Base-by-base conservation (phyloP, 106 monocot species). In the Narthecium ossifragum region DNA sequence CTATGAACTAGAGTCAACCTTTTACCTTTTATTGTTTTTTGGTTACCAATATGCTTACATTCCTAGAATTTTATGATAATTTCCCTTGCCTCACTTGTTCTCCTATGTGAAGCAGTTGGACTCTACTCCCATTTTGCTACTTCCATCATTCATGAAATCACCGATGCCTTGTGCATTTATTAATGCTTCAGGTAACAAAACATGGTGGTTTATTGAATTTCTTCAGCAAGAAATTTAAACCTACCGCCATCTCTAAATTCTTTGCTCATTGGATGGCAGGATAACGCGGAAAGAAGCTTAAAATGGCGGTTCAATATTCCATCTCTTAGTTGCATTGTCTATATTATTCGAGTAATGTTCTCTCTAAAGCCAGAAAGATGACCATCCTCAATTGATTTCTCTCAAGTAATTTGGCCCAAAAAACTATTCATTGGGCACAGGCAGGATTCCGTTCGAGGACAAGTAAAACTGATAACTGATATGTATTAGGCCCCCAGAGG, bases 41-140 rank as follows among this genome's bases (percentile, higher is more conserved):
- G 41, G 79, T 90, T 59, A 90, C 90, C 90, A 70, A 34, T 15
- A 25, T 18, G 4, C 18, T 11, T 18, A 4, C 43, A 43, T 43
- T 7, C 14, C 43, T 43, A 17, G 14, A 37, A 37, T 18, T 43
- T 43, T 43, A 43, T 43, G 43, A 6, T 43, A 17, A 17, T 7
- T 43, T 3, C 18, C 41, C 1, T 5, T 11, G 17, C 18, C 14
- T 18, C 18, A 0, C 14, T 43, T 17, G 17, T 43, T 43, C 12
- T 4, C 34, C 18, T 12, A 29, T 39, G 24, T 59, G 48, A 28
- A 65, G 72, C 75, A 94, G 94, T 90, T 39, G 73, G 70, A 34
- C 73, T 94, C 15, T 94, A 94, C 75, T 26, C 90, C 41, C 72
- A 94, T 64, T 86, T 94, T 62, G 94, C 94, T 7, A 80, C 80